Percentiles rank a stretch among this genome's conserved stretches.
These are phyloP conservation scores for Lojkania enalia DNA, from an alignment of 2,329 filamentous ascomycete species.

Conservation along the genomic window DNA sequence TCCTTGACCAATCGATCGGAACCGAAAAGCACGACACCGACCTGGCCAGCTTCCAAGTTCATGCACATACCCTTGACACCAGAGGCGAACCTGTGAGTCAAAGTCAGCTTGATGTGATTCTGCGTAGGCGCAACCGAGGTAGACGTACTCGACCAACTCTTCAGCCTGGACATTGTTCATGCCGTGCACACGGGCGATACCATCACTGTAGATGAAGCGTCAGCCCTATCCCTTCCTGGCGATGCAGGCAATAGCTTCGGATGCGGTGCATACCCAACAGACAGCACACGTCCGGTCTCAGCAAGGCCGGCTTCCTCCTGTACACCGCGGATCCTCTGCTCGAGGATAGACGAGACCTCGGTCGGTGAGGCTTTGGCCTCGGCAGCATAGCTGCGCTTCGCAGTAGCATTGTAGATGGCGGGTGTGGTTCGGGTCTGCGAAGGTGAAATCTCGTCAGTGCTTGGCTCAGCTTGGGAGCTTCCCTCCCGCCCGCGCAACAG, in stretches of 20 bases:
- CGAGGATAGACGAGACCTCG: constrained; percentile 98
- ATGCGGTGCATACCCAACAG: constrained; percentile 82
- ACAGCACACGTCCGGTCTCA: constrained; percentile 98
- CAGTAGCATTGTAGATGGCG: constrained; percentile 70
- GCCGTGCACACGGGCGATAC: constrained; percentile 99
- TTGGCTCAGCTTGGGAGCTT: constrained; percentile 44
- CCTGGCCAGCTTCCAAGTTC: constrained; percentile 99
- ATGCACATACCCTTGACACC: constrained; percentile 99
- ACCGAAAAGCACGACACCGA: constrained; percentile 99
- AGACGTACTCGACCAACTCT: constrained; percentile 97
- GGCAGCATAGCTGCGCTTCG: constrained; percentile 83
- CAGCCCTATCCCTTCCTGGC: constrained; percentile 29
- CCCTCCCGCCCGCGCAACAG: constrained; percentile 46
- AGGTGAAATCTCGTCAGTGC: constrained; percentile 55
- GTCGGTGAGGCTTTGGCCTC: constrained; percentile 95
- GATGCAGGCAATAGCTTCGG: constrained; percentile 35
- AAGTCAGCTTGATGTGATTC: constrained; percentile 36
- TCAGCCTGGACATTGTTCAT: constrained; percentile 99
- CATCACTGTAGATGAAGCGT: constrained; percentile 71
- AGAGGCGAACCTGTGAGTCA: constrained; percentile 80
- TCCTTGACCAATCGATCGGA: constrained; percentile 99
- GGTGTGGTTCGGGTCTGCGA: constrained; percentile 83
- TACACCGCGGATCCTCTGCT: constrained; percentile 98
- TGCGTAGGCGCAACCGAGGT: not conserved
- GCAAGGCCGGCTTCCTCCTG: constrained; percentile 95